Conservation (phyloP, 345 rosid species). For the Arabidopsis suecica region DNA sequence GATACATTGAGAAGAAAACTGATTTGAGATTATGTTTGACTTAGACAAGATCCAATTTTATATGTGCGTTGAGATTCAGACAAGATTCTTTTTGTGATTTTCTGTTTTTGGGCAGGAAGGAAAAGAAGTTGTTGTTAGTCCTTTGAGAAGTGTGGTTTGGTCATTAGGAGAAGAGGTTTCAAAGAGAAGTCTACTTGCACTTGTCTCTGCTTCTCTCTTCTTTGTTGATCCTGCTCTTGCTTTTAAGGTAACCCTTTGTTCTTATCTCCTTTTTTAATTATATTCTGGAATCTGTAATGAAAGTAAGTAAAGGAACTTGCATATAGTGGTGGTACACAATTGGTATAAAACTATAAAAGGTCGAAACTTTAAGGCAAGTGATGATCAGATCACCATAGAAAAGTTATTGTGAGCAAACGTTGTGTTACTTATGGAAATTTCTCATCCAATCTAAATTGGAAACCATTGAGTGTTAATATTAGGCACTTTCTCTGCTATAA, state of each 20-base stretch:
- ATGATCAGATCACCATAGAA: not conserved
- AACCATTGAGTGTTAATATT: not conserved
- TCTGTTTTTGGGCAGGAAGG: slow-evolving; percentile 28
- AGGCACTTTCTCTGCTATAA: not conserved
- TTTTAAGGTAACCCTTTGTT: slow-evolving; percentile 55
- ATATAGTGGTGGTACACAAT: not conserved
- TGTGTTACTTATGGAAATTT: not conserved
- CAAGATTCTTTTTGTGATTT: not conserved
- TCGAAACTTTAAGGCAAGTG: slow-evolving; percentile 8
- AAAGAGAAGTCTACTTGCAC: slow-evolving; percentile 60
- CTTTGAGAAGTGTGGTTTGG: slow-evolving; percentile 40
- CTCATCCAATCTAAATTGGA: not conserved
- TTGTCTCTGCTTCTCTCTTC: slow-evolving; percentile 70
- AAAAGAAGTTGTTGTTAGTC: slow-evolving; percentile 17
- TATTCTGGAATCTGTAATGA: slow-evolving; percentile 7
- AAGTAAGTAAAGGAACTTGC: not conserved
- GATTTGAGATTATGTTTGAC: no score
- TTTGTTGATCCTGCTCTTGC: slow-evolving; percentile 87
- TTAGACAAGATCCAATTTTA: no score
- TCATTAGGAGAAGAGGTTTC: slow-evolving; percentile 51
- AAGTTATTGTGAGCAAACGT: not conserved
- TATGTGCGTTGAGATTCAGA: no score
- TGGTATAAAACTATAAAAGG: not conserved
- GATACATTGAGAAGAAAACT: no score
- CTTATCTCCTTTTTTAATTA: slow-evolving; percentile 2